Base-by-base conservation (phyloP, 139 green algal genomes). In the Chlorella sp. region DNA sequence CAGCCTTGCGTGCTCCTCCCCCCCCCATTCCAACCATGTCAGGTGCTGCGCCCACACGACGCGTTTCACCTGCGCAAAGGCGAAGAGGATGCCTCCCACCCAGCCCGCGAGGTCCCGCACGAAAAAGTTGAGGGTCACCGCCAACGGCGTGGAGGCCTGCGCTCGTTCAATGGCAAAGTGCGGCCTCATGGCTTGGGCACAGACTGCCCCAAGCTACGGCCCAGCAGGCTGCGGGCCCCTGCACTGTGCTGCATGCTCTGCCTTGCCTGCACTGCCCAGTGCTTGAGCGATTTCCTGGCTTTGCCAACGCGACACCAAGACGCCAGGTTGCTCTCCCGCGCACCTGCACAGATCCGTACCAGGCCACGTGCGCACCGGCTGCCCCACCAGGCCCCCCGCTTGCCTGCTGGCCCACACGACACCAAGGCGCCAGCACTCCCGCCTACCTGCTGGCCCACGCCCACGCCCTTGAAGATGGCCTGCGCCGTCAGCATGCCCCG, bases 81-180 rank as follows among this genome's bases (percentile, higher is more conserved):
- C 87, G 77, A 95, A 94, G 2, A 86, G 17, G 30, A 94, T 79
- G 29, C 88, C 89, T 0, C 83, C 89, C 6, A 89, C 27, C 86
- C 92, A 90, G 27, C 86, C 86, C 22, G 80, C 72, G 23, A 92
- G 29, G 73, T 96, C 91, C 23, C 85, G 69, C 36, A 92, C 6
- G 31, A 92, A 89, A 62, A 91, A 93, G 60, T 88, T 78, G 66
- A 88, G 84, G 0, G 88, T 76, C 4, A 86, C 89, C 4, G 64
- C 75, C 10, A 91, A 64, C 0, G 89, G 80, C 1, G 80, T 93
- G n/a, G 87, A 82, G n/a, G 82, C 82, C 83, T 89, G 81, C 1
- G 67, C n/a, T n/a, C n/a, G n/a, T n/a, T n/a, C n/a, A 14, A 34
- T 67, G 62, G 5, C 3, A 34, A 4, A 29, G 62, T 67, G 62